Percentiles rank a stretch among this genome's conserved stretches.
Conservation (phyloP, 495 filamentous ascomycete species). For the Aspergillus hancockii region DNA sequence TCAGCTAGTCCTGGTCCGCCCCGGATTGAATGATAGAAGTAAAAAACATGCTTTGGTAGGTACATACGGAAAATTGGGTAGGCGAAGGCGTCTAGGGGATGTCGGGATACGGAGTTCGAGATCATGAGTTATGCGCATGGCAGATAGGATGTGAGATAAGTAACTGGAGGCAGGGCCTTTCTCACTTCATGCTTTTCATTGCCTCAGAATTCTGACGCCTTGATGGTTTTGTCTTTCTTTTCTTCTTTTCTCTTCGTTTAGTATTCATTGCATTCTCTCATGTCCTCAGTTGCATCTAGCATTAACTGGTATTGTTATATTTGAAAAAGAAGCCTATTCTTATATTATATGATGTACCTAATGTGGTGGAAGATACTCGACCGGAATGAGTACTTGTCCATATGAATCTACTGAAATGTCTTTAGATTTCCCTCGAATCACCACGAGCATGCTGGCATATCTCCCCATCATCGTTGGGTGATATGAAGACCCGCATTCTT, state of each 20-base stretch:
- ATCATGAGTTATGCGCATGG: background rate
- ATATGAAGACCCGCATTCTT: too few relatives aligned
- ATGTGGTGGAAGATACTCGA: too few relatives aligned
- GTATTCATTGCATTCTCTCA: background rate
- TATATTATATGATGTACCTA: too few relatives aligned
- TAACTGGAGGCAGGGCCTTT: background rate
- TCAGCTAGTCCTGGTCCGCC: slow-evolving; percentile 50
- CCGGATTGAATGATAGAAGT: slow-evolving; percentile 37
- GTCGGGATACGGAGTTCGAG: background rate
- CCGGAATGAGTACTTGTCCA: too few relatives aligned
- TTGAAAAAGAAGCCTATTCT: too few relatives aligned
- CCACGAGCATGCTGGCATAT: too few relatives aligned
- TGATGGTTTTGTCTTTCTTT: background rate
- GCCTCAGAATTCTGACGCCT: background rate
- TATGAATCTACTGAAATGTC: too few relatives aligned
- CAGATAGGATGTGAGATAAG: background rate
- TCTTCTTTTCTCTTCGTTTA: background rate
- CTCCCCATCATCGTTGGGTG: too few relatives aligned
- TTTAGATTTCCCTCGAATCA: too few relatives aligned
- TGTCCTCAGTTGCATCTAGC: too few relatives aligned
- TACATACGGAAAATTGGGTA: slow-evolving; percentile 3
- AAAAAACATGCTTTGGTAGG: background rate
- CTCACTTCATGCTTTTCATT: background rate
- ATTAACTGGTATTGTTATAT: too few relatives aligned
- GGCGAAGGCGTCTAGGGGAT: slow-evolving; percentile 5